Conservation (phyloP, 176 grass and related monocot genomes). For the Oryza punctata region DNA sequence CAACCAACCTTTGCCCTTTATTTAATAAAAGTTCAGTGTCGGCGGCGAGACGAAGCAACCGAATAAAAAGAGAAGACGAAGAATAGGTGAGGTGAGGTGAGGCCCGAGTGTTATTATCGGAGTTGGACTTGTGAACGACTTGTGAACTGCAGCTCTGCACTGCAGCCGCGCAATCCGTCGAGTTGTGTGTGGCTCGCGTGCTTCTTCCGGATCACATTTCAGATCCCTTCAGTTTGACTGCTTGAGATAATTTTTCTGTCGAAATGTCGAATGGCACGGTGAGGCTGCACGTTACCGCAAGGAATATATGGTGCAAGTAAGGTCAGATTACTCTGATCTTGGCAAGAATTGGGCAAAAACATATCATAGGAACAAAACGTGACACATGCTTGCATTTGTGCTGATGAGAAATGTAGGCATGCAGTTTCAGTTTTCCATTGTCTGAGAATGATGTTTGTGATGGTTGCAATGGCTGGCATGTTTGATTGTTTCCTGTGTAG, state of each 20-base stretch:
- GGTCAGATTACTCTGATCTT: neutral
- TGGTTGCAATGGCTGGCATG: neutral
- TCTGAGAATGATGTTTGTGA: neutral
- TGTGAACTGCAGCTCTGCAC: no score
- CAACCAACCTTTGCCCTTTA: slow-evolving; percentile 19
- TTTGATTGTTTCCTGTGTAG: neutral
- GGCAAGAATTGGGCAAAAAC: neutral
- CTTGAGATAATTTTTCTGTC: neutral
- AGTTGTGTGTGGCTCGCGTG: neutral
- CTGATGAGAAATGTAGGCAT: neutral
- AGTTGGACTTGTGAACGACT: slow-evolving; percentile 43
- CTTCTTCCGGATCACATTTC: neutral
- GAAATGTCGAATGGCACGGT: no score
- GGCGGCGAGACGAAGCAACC: slow-evolving; percentile 58
- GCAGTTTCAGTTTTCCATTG: neutral
- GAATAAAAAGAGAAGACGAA: neutral
- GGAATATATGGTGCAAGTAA: neutral
- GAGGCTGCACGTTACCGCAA: neutral
- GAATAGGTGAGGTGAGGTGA: neutral
- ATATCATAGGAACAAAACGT: no score
- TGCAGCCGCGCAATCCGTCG: slow-evolving; percentile 2
- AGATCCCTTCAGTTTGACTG: neutral
- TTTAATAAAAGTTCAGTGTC: slow-evolving; percentile 45
- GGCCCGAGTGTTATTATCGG: slow-evolving; percentile 10
- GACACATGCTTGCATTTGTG: neutral